Evolutionary conservation across 495 filamentous ascomycete species (phyloP), one percentile per base, ranked within the genome.

Genomic region (Lophiostoma macrostomum): DNA sequence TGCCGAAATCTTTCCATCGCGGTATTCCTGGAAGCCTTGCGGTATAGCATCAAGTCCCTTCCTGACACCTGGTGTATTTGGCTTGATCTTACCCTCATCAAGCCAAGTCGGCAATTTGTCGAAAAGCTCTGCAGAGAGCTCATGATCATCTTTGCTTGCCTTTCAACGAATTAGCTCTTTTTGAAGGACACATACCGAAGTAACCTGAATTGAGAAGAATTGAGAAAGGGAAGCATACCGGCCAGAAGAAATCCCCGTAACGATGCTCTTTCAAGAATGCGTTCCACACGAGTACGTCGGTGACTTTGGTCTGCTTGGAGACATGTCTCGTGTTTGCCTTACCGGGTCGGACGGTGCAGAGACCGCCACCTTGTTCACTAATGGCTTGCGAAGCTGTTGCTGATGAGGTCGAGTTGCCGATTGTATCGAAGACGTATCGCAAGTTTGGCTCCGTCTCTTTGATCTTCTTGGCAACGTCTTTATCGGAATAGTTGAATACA

Each of bases 211-310:
- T n/a, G n/a, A n/a, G n/a, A n/a, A n/a, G n/a, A n/a, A n/a, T n/a
- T n/a, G n/a, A n/a, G n/a, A n/a, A n/a, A n/a, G n/a, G n/a, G n/a
- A n/a, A n/a, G n/a, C n/a, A n/a, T n/a, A n/a, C 68, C 16, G 64
- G 64, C 64, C 67, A 67, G 16, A 52, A 14, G 19, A 67, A 65
- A 0, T 42, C 13, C 1, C 50, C 56, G 58, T 68, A 72, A 38
- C 27, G 38, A 68, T 38, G 65, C 34, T 70, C 68, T 34, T 69
- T 69, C 14, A 67, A 39, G 42, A 68, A 72, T 2, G 65, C 56
- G 8, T 67, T 72, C 56, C 63, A 69, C 19, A 69, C 65, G 29
- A 71, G 27, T 7, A 71, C 64, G 59, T 68, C 65, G 0, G 64
- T 66, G n/a, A 70, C 60, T 14, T 48, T 25, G 8, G 58, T 63